Conservation (phyloP, 129 eudicot species). For the Calendula officinalis region DNA sequence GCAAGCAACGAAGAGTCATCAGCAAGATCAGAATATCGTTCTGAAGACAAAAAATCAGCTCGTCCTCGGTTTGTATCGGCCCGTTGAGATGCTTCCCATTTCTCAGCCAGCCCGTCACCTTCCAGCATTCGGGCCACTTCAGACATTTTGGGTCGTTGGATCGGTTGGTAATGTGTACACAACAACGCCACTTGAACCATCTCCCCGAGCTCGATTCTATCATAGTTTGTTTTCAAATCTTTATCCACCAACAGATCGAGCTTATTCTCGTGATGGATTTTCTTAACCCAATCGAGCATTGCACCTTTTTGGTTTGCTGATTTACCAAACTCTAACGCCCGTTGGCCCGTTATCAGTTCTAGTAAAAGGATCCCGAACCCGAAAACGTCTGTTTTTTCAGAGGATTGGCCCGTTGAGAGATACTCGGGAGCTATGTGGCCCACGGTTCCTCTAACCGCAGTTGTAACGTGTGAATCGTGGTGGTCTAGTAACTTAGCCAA, state of each 20-base stretch:
- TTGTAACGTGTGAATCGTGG: constrained; percentile 85
- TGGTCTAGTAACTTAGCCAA: constrained; percentile 95
- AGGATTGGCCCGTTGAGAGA: constrained; percentile 93
- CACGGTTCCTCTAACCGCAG: constrained; percentile 95
- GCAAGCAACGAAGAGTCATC: constrained; percentile 88
- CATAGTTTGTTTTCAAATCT: constrained; percentile 61
- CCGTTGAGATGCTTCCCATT: constrained; percentile 92
- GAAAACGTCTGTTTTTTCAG: constrained; percentile 94
- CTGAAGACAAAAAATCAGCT: constrained; percentile 80
- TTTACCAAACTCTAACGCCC: constrained; percentile 87
- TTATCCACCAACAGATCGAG: constrained; percentile 83
- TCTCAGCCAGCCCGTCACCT: constrained; percentile 97
- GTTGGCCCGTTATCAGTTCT: constrained; percentile 81
- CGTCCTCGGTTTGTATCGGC: constrained; percentile 62
- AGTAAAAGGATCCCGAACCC: constrained; percentile 91
- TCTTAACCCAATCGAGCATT: constrained; percentile 93
- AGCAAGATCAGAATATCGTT: constrained; percentile 87
- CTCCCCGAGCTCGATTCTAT: constrained; percentile 75
- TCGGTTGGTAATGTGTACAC: constrained; percentile 71
- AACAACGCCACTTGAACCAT: constrained; percentile 81
- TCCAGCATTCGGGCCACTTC: constrained; percentile 97
- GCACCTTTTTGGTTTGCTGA: constrained; percentile 95
- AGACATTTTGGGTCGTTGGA: constrained; percentile 89
- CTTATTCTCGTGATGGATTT: constrained; percentile 80
- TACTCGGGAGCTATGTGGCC: constrained; percentile 99